phyloP scores from a whole-genome alignment of 1,284 basidiomycete genomes.

The Anthracocystis setariae region DNA sequence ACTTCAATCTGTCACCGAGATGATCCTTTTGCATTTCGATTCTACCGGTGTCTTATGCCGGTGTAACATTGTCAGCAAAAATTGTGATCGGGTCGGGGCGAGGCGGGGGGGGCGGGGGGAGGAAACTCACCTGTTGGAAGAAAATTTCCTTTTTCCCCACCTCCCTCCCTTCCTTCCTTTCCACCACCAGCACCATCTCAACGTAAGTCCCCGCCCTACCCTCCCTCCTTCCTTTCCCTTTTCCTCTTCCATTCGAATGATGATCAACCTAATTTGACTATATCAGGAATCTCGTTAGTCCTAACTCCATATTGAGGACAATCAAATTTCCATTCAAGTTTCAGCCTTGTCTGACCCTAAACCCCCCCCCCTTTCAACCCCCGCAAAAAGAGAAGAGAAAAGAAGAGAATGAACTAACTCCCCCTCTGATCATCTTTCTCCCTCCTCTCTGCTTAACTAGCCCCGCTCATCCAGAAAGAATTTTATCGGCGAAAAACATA shows the following conservation, averaged over 20 bases:
- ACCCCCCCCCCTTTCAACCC: background rate
- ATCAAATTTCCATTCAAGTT: slow-evolving; percentile 55
- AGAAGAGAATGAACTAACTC: too few species aligned
- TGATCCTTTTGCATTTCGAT: too few species aligned
- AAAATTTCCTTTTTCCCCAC: background rate
- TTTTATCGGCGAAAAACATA: too few species aligned
- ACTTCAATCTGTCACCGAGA: too few species aligned
- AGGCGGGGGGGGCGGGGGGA: too few species aligned
- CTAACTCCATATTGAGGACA: slow-evolving; percentile 45
- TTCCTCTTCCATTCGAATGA: slow-evolving; percentile 10
- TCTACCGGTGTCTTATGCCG: too few species aligned
- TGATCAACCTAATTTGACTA: slow-evolving; percentile 51
- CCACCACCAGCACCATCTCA: slow-evolving; percentile 13
- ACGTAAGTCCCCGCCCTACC: slow-evolving; percentile 12
- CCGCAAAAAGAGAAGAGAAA: too few species aligned
- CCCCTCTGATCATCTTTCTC: too few species aligned
- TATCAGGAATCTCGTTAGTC: slow-evolving; percentile 54
- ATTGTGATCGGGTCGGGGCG: background rate
- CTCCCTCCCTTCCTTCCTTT: slow-evolving; percentile 5
- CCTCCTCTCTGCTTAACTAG: too few species aligned
- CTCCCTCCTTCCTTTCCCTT: background rate
- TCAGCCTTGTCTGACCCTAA: slow-evolving; percentile 49
- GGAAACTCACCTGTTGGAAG: background rate
- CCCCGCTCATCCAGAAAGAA: too few species aligned
- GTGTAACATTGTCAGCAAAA: background rate